Conservation (phyloP, 352 stramenopile genomes). For the Phytophthora palmivora region DNA sequence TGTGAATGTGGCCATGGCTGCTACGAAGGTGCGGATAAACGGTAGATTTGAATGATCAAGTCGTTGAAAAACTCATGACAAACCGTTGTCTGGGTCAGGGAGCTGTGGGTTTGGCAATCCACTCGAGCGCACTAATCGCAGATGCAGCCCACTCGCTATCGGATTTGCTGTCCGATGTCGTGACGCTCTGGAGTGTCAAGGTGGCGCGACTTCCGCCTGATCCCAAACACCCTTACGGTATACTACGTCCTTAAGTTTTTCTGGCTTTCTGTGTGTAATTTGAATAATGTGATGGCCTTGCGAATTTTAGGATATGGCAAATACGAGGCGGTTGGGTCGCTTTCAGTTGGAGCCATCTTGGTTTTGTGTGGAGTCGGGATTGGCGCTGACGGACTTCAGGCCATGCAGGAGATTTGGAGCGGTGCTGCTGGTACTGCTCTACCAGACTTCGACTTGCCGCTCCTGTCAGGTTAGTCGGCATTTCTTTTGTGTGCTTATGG, state of each 20-base stretch:
- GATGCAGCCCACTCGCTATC: constrained; percentile 96
- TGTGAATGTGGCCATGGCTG: constrained; percentile 93
- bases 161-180: constrained; percentile 96
- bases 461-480: constrained; percentile 44
- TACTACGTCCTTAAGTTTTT: not conserved
- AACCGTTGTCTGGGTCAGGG: constrained; percentile 41
- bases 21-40: constrained; percentile 77
- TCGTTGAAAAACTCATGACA: constrained; percentile 6
- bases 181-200: constrained; percentile 95
- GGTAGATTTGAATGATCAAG: constrained; percentile 15
- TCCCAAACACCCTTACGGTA: constrained; percentile 91
- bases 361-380: constrained; percentile 77
- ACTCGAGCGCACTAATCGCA: constrained; percentile 94
- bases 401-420: constrained; percentile 72
- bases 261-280: not conserved
- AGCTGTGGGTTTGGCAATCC: constrained; percentile 72
- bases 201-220: constrained; percentile 94
- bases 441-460: constrained; percentile 51
- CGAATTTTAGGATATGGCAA: constrained; percentile 78
- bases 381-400: constrained; percentile 75
- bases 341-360: constrained; percentile 88
- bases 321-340: constrained; percentile 88
- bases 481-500: not conserved
- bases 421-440: constrained; percentile 34
- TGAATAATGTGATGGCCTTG: not conserved